Conservation (phyloP, 805 yeast genomes). For the Pichia deserticola region DNA sequence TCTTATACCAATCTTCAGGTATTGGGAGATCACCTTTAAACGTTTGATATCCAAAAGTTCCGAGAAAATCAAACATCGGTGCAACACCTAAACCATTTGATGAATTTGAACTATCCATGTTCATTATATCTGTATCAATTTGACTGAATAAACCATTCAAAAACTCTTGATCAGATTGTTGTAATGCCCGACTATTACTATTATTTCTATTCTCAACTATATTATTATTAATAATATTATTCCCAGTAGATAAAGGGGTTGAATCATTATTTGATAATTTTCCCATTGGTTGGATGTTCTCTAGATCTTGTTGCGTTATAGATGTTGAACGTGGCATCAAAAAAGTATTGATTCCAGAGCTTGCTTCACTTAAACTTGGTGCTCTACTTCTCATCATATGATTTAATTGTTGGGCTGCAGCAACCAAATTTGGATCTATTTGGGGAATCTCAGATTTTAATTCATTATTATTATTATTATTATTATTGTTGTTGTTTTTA, state of each 20-base stretch:
- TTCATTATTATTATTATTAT: too few species aligned
- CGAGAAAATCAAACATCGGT: conserved; percentile 10
- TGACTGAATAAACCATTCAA: conserved; percentile 25
- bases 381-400: background rate
- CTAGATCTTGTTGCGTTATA: background rate
- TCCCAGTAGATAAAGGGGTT: too few species aligned
- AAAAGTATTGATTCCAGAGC: background rate
- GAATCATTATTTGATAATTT: too few species aligned
- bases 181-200: background rate
- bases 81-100: conserved; percentile 1
- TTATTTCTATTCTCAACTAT: background rate
- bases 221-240: background rate
- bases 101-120: conserved; percentile 8
- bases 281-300: background rate
- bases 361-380: background rate
- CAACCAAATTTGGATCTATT: background rate
- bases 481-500: background rate
- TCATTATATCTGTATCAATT: conserved; percentile 27
- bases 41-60: conserved; percentile 3
- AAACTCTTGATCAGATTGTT: conserved; percentile 21
- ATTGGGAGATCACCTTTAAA: conserved; percentile 1
- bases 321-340: background rate
- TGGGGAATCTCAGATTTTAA: background rate
- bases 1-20: conserved; percentile 8
- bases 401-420: background rate